Base-by-base conservation (phyloP, 108 stramenopile species). In the Pseudonitzschia multiseries region DNA sequence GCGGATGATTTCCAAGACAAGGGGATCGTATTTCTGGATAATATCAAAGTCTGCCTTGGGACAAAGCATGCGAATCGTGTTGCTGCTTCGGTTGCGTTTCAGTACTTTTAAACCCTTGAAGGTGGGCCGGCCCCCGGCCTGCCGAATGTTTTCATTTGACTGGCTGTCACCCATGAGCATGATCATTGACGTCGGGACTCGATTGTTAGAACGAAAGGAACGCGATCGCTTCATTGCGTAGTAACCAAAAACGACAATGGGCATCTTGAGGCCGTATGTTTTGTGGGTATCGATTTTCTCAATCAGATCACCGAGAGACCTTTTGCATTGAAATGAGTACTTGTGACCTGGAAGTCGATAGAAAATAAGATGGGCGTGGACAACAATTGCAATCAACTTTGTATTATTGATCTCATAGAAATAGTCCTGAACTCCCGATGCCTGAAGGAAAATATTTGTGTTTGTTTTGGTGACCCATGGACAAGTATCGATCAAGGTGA, bases 71-170 rank as follows among this genome's bases (percentile, higher is more conserved):
- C n/a, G 61, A 33, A 62, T 29, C 17, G 15, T 62, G 15, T 33
- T 20, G 33, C 33, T 62, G 6, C 31, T 40, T 9, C 36, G 61
- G 18, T 62, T 62, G 4, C 33, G 8, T 20, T 62, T 33, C 10
- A 67, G 27, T 5, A 51, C 21, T 4, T 67, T 22, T 9, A 22
- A 17, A 8, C 82, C 78, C 56, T 79, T 83, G 46, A 79, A 79
- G 36, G 82, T 83, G 22, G 75, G 78, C 44, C 82, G 53, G 6
- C 82, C 82, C 13, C 64, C 33, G 66, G 82, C 71, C 42, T 83
- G 82, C 24, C 75, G 33, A 51, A 61, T 43, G 15, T 54, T 83
- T 26, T 63, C 57, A n/a, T 48, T 36, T 20, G 76, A 57, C 20
- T 83, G 75, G 21, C 77, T 78, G 14, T 50, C 62, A 6, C 79